phyloP scores from a whole-genome alignment of 1,139 yeast genomes.

The Citeromyces hawaiiensis region DNA sequence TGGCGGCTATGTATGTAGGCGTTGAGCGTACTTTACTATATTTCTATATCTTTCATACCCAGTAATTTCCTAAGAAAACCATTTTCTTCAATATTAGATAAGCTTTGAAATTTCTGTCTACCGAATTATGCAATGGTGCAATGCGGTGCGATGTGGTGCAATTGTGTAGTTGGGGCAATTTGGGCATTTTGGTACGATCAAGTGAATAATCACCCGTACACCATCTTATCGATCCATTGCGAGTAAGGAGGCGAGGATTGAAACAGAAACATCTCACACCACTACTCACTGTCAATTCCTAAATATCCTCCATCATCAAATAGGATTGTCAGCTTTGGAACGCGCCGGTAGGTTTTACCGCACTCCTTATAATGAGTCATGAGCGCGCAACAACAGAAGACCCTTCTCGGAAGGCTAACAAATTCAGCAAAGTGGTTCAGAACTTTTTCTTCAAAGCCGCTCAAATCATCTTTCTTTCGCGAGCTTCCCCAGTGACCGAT shows the following conservation, averaged over 20 bases:
- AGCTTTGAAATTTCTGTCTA: too few relatives aligned
- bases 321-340: neutral
- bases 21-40: too few relatives aligned
- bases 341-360: neutral
- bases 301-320: neutral
- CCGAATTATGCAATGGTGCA: too few relatives aligned
- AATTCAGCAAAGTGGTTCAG: constrained; percentile 25
- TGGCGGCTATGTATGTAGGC: too few relatives aligned
- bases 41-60: too few relatives aligned
- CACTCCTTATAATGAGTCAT: constrained; percentile 1
- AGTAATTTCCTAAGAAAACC: too few relatives aligned
- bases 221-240: constrained; percentile 1
- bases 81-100: too few relatives aligned
- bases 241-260: constrained; percentile 1
- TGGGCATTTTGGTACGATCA: too few relatives aligned
- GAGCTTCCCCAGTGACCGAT: constrained; percentile 8
- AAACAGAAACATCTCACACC: neutral
- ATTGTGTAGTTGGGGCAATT: too few relatives aligned
- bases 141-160: too few relatives aligned
- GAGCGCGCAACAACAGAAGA: constrained; percentile 1
- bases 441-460: constrained; percentile 65
- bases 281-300: neutral
- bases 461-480: constrained; percentile 32
- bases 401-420: constrained; percentile 11
- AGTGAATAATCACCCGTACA: too few relatives aligned